These are phyloP conservation scores for Erodium maritimum DNA, from an alignment of 345 rosid genomes.

Conservation along the genomic window DNA sequence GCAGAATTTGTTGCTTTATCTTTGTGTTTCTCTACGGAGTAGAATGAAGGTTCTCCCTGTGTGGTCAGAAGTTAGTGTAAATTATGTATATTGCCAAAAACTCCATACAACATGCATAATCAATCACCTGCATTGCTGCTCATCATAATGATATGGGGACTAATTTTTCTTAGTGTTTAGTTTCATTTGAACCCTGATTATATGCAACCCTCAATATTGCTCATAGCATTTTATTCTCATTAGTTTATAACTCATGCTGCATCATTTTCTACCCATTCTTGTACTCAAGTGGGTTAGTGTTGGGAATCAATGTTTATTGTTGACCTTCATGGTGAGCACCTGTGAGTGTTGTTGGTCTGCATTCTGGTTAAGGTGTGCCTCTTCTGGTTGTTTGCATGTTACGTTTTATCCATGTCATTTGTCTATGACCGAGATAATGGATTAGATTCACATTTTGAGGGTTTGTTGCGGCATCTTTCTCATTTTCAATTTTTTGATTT, in stretches of 20 bases:
- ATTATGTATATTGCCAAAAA: not conserved
- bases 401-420: not conserved
- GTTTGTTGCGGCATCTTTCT: not conserved
- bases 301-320: not conserved
- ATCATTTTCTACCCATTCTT: too few species aligned
- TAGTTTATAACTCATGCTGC: too few species aligned
- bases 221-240: too few species aligned
- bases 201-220: not conserved
- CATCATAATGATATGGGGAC: too few species aligned
- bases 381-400: not conserved
- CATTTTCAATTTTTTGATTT: slow-evolving; percentile 6
- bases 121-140: not conserved
- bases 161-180: not conserved
- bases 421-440: not conserved
- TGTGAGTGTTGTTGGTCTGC: not conserved
- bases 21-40: not conserved
- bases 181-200: not conserved
- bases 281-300: not conserved
- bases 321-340: not conserved
- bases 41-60: not conserved
- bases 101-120: not conserved
- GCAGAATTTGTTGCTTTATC: not conserved
- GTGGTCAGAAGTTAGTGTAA: not conserved
- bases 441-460: not conserved
- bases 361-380: not conserved